phyloP scores from a whole-genome alignment of 1,284 basidiomycete species.

The Cutaneotrichosporon curvatum region DNA sequence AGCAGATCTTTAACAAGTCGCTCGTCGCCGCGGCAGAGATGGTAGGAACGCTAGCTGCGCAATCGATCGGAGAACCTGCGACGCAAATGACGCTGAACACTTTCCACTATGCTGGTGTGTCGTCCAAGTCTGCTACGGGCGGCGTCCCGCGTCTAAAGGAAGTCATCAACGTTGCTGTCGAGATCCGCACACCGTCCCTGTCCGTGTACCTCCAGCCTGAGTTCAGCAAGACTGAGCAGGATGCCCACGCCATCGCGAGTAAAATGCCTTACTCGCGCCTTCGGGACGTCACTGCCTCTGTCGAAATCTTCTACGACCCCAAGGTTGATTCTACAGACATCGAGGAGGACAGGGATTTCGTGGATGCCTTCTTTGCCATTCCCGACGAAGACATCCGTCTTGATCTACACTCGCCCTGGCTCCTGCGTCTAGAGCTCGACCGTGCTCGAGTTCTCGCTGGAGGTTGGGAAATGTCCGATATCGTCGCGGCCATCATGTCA shows the following conservation, averaged over 20 bases:
- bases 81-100: conserved; percentile 99
- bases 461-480: conserved; percentile 90
- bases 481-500: conserved; percentile 87
- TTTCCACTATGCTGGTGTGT: conserved; percentile 98
- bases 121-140: conserved; percentile 93
- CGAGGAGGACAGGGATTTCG: conserved; percentile 91
- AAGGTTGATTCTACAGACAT: conserved; percentile 87
- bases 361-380: conserved; percentile 98
- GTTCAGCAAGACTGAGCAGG: conserved; percentile 66
- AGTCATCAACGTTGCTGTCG: conserved; percentile 97
- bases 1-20: conserved; percentile 88
- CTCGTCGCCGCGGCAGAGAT: conserved; percentile 93
- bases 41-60: conserved; percentile 96
- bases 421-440: conserved; percentile 92
- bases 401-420: conserved; percentile 92
- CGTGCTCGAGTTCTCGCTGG: conserved; percentile 97
- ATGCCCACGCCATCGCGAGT: conserved; percentile 42
- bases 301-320: conserved; percentile 98
- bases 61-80: conserved; percentile 98
- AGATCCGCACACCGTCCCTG: conserved; percentile 96
- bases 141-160: conserved; percentile 97
- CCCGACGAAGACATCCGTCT: conserved; percentile 93
- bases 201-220: conserved; percentile 80
- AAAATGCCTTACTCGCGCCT: conserved; percentile 84
- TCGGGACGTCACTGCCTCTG: conserved; percentile 87